Conservation (phyloP, 2,329 filamentous ascomycete genomes). For the Diplodia scrobiculata region DNA sequence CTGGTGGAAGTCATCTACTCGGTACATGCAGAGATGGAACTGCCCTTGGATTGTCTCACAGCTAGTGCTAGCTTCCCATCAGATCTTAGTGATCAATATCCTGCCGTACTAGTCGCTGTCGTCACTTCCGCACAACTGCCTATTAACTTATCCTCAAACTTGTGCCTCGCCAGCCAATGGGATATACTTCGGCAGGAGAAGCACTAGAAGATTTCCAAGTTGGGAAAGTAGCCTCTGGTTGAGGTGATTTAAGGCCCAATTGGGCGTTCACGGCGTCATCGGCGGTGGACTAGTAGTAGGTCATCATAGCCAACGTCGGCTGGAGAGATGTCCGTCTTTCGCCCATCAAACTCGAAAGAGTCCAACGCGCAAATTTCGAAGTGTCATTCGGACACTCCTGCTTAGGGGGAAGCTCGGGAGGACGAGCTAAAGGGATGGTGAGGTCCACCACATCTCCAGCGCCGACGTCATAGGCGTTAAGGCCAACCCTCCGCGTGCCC, state of each 20-base stretch:
- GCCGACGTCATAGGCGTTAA: constrained; percentile 13
- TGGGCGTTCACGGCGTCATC: not conserved
- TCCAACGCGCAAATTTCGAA: not conserved
- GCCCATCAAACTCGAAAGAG: not conserved
- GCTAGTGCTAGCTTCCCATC: not conserved
- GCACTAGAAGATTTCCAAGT: not conserved
- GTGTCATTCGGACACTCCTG: not conserved
- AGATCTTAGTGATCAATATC: not conserved
- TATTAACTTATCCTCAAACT: not conserved
- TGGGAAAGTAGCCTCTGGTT: not conserved
- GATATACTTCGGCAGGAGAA: no score
- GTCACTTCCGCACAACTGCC: not conserved
- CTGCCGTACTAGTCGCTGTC: not conserved
- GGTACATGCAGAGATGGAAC: not conserved
- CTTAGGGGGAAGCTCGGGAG: not conserved
- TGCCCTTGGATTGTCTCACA: not conserved
- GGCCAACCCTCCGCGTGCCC: constrained; percentile 18
- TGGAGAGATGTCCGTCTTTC: not conserved
- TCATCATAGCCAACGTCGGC: not conserved
- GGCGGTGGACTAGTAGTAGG: not conserved
- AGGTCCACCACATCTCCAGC: constrained; percentile 1
- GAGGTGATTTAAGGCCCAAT: not conserved
- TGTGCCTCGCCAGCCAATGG: not conserved
- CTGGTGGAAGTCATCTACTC: not conserved
- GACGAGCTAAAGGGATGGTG: not conserved